phyloP scores from a whole-genome alignment of 805 yeast species.

The Yarrowia sp. region DNA sequence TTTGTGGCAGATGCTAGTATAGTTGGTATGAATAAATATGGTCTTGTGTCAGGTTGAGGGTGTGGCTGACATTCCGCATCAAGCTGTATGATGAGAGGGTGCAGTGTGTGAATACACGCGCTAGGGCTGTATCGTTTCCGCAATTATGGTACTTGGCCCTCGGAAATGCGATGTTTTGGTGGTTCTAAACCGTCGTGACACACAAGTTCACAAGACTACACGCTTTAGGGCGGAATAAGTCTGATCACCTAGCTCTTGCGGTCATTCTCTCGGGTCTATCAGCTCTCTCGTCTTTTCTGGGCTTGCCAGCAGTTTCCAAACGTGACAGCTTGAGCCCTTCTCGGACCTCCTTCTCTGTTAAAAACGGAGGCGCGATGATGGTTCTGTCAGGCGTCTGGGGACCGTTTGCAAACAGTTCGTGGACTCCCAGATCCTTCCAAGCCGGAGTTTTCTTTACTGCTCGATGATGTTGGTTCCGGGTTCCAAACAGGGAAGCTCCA shows the following conservation, averaged over 20 bases:
- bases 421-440: conserved; percentile 31
- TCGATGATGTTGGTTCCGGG: conserved; percentile 14
- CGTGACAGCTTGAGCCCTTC: conserved; percentile 7
- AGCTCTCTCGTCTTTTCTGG: background rate
- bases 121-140: too few species aligned
- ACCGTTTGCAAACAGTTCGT: conserved; percentile 27
- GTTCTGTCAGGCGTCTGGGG: conserved; percentile 6
- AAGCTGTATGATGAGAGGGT: too few species aligned
- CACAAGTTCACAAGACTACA: too few species aligned
- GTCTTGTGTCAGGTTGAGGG: background rate
- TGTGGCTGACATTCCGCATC: too few species aligned
- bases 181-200: too few species aligned
- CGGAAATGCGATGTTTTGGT: too few species aligned
- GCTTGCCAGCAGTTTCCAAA: background rate
- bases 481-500: conserved; percentile 31
- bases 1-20: background rate
- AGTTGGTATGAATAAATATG: background rate
- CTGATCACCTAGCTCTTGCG: background rate
- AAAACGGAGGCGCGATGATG: conserved; percentile 13
- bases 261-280: background rate
- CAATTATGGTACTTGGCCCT: too few species aligned
- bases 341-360: conserved; percentile 2
- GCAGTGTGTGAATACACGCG: too few species aligned
- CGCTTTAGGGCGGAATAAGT: too few species aligned
- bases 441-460: conserved; percentile 27